These are phyloP conservation scores for Trypanosoma cruzi DNA, from an alignment of 208 protist genomes.

Conservation along the genomic window DNA sequence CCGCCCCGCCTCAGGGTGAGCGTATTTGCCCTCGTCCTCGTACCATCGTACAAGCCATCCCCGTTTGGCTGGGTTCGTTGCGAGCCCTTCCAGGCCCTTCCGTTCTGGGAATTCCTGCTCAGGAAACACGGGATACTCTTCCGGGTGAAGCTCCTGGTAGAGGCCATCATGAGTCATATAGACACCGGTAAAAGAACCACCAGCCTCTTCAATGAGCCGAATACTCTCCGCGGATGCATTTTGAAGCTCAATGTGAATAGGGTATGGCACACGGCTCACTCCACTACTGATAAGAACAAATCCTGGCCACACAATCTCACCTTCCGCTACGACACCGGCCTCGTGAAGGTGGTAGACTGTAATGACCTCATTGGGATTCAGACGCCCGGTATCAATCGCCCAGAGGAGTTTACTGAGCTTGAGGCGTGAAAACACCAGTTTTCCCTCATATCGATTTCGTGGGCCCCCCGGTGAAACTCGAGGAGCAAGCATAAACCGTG, in stretches of 20 bases:
- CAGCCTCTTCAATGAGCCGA: constrained; percentile 86
- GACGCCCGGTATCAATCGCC: constrained; percentile 82
- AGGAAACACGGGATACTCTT: constrained; percentile 83
- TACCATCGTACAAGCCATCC: constrained; percentile 91
- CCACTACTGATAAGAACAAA: constrained; percentile 79
- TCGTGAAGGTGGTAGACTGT: constrained; percentile 84
- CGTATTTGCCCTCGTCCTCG: constrained; percentile 87
- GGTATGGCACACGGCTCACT: constrained; percentile 74
- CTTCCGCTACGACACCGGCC: constrained; percentile 67
- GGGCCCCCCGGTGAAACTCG: constrained; percentile 81
- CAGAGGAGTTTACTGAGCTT: constrained; percentile 79
- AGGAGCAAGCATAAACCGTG: constrained; percentile 90
- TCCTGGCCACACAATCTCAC: constrained; percentile 87
- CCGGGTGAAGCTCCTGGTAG: constrained; percentile 86
- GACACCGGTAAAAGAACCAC: constrained; percentile 82
- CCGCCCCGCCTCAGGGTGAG: constrained; percentile 79
- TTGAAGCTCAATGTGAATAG: constrained; percentile 89
- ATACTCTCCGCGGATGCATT: constrained; percentile 82
- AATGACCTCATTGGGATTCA: constrained; percentile 91
- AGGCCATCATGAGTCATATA: constrained; percentile 93
- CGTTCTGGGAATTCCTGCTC: constrained; percentile 85
- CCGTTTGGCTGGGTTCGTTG: constrained; percentile 70
- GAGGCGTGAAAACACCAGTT: constrained; percentile 73
- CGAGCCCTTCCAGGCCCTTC: constrained; percentile 77
- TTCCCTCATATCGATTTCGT: constrained; percentile 88